Base-by-base conservation (phyloP, 2,329 filamentous ascomycete species). In the Elsinoe australis region DNA sequence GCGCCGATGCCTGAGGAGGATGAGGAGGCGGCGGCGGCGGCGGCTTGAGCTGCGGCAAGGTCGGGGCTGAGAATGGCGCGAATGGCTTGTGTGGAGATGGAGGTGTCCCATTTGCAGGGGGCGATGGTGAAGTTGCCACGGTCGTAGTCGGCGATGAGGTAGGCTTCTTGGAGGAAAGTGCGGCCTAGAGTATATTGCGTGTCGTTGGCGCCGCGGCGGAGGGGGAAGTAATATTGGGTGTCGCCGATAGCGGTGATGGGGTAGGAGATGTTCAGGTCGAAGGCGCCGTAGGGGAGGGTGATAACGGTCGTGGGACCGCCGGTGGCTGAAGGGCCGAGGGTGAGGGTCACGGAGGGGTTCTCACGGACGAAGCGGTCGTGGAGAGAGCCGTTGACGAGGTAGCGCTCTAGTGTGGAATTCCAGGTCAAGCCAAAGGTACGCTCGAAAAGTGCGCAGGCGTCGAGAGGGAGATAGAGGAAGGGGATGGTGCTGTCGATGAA, bases 401-500 rank as follows among this genome's bases (percentile, higher is more conserved):
- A 68, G n/a, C 56, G 52, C 7, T 56, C 34, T 5, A 51, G 55
- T 4, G 45, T 49, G 2, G 53, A 46, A 53, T 67, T 55, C 36
- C 57, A 67, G 1, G 55, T 59, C 19, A 68, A 50, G 2, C 59
- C 58, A 49, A 67, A 67, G 3, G 60, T 59, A 15, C 56, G 26
- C 49, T 66, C 65, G 50, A 67, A 67, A 5, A 58, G 58, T 15
- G 53, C 46, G 54, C 64, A 66, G 8, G 61, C 58, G 2, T 61
- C 57, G 22, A 71, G 61, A 0, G 82, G 81, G 3, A 85, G 68
- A 75, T 77, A 84, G 3, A 85, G 64, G 54, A 77, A 80, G 1
- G 80, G 76, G 1, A 80, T 77, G 0, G 79, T 77, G 52, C 76
- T 80, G 59, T 85, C 81, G 49, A 86, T 75, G 47, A 77, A 57